A percentile compares a stretch with the other conserved stretches of the same genome.
These are phyloP conservation scores for Barnettozyma salicaria DNA, from an alignment of 805 yeast genomes.

Conservation along the genomic window DNA sequence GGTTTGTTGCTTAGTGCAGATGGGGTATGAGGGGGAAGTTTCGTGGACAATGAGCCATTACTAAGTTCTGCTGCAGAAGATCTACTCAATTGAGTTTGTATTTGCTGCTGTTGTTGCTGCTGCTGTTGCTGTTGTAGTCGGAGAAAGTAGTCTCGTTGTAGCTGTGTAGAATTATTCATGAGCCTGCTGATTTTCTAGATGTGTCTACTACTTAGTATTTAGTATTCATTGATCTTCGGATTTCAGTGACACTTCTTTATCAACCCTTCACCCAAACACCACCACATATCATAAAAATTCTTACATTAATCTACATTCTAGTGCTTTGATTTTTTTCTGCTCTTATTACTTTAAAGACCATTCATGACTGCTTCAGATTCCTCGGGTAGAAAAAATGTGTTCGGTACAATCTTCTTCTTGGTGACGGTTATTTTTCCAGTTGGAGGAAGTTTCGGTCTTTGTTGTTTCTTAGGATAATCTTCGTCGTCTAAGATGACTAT, in stretches of 20 bases:
- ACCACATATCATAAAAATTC: neutral
- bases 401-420: slow-evolving; percentile 56
- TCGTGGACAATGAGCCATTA: slow-evolving; percentile 2
- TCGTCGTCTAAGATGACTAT: slow-evolving; percentile 74
- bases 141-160: slow-evolving; percentile 12
- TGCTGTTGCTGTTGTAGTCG: slow-evolving; percentile 8
- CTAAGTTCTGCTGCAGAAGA: slow-evolving; percentile 2
- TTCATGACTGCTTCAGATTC: slow-evolving; percentile 5
- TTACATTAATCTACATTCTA: neutral
- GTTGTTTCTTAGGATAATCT: slow-evolving; percentile 71
- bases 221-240: no score
- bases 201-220: no score
- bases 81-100: neutral
- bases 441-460: slow-evolving; percentile 78
- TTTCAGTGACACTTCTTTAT: neutral
- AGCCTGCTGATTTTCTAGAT: no score
- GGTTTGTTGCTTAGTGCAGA: slow-evolving; percentile 4
- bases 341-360: neutral
- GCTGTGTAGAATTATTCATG: slow-evolving; percentile 8
- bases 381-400: slow-evolving; percentile 48
- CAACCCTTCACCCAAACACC: slow-evolving; percentile 2
- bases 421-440: slow-evolving; percentile 73
- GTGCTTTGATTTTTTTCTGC: neutral
- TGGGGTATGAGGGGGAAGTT: slow-evolving; percentile 2
- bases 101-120: slow-evolving; percentile 3